A percentile compares a stretch with the other conserved stretches of the same genome.
phyloP scores from a whole-genome alignment of 225 moss, liverwort and hornwort genomes.

The Sphagnum contortum region DNA sequence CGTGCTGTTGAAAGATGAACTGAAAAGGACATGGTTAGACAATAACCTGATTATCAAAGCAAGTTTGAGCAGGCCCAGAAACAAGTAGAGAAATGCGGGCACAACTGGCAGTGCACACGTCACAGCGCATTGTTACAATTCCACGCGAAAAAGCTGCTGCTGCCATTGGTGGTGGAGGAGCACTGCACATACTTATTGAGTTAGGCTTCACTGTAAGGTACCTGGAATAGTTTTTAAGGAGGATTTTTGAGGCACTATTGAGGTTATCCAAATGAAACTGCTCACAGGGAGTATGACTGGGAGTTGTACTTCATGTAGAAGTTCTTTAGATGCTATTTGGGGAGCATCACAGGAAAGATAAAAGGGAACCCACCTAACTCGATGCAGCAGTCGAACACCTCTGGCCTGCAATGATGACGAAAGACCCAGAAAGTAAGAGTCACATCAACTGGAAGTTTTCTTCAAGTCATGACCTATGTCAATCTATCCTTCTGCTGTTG shows the following conservation, averaged over 20 bases:
- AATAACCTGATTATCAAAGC: constrained; percentile 94
- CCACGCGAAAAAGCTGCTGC: constrained; percentile 85
- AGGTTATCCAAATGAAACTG: too few species aligned
- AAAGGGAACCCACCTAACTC: constrained; percentile 61
- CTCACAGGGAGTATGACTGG: too few species aligned
- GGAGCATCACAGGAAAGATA: background rate
- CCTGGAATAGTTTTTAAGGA: too few species aligned
- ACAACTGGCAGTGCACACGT: constrained; percentile 83
- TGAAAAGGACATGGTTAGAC: background rate
- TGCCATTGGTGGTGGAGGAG: constrained; percentile 88
- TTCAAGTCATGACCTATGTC: too few species aligned
- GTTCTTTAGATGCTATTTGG: too few species aligned
- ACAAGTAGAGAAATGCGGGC: constrained; percentile 86
- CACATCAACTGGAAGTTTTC: too few species aligned
- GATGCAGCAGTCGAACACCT: constrained; percentile 78
- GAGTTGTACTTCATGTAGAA: too few species aligned
- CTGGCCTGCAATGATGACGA: constrained; percentile 53
- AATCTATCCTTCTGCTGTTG: too few species aligned
- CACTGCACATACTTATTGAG: constrained; percentile 32
- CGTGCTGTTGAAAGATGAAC: too few species aligned
- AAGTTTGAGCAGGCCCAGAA: constrained; percentile 95
- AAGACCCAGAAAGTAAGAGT: background rate
- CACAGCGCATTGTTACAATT: constrained; percentile 99
- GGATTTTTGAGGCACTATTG: too few species aligned
- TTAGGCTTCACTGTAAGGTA: too few species aligned